A percentile compares a stretch with the other conserved stretches of the same genome.
Evolutionary conservation across 441 rosid species (phyloP).

Genomic region (Mallotus repandus): DNA sequence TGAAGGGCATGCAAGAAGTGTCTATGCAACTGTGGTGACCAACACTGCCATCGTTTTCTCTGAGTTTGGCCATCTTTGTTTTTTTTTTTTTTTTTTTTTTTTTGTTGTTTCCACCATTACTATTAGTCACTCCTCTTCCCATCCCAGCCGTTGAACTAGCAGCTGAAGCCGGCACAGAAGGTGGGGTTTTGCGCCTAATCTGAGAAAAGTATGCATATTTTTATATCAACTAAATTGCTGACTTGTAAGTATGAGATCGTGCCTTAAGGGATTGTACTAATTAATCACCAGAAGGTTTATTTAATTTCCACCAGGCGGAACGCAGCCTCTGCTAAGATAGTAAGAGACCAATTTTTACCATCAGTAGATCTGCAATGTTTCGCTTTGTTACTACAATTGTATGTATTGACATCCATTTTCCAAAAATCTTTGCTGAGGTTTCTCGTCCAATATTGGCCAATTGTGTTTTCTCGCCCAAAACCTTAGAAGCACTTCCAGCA

Average conservation of each 20-base stretch:
- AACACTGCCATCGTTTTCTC: constrained; percentile 69
- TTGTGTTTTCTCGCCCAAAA: background rate
- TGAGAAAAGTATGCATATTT: no score
- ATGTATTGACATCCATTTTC: background rate
- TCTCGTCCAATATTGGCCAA: background rate
- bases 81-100: no score
- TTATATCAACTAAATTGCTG: no score
- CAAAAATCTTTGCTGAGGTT: background rate
- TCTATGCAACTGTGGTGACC: constrained; percentile 85
- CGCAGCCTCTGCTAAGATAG: background rate
- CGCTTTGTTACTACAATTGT: background rate
- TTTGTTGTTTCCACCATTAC: constrained; percentile 21
- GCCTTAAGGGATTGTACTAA: no score
- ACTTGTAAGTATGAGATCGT: no score
- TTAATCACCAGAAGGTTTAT: background rate
- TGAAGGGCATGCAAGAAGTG: constrained; percentile 74
- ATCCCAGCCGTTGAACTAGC: constrained; percentile 44
- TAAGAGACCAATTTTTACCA: background rate
- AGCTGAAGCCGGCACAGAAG: constrained; percentile 43
- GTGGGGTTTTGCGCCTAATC: constrained; percentile 26
- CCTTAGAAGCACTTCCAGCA: background rate
- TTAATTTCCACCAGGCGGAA: background rate
- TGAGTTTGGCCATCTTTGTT: constrained; percentile 40
- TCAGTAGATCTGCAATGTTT: background rate
- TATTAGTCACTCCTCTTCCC: constrained; percentile 4